Conservation (phyloP, 371 early-diverging fungal genomes). For the Synchytrium microbalum region DNA sequence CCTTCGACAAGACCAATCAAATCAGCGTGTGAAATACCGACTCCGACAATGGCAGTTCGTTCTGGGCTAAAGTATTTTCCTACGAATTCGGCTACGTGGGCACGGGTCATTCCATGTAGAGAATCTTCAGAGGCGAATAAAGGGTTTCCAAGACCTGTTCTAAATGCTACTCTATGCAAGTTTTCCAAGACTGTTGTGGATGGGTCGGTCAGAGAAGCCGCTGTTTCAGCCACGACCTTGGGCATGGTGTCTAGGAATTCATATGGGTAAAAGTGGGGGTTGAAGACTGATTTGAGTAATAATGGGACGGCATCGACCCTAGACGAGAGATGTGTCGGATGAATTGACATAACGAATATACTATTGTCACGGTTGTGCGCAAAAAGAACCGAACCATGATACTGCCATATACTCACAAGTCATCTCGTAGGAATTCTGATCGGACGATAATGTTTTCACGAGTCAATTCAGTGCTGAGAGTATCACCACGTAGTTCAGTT, state of each 20-base stretch:
- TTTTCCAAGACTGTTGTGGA: slow-evolving; percentile 64
- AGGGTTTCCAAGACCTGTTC: slow-evolving; percentile 90
- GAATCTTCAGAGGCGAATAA: slow-evolving; percentile 67
- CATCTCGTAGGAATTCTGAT: slow-evolving; percentile 84
- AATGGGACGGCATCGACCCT: slow-evolving; percentile 83
- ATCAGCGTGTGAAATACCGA: slow-evolving; percentile 68
- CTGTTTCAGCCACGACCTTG: slow-evolving; percentile 60
- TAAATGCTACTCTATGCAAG: slow-evolving; percentile 87
- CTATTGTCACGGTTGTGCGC: slow-evolving; percentile 5
- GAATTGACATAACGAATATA: background rate
- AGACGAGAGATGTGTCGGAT: background rate
- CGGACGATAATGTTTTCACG: slow-evolving; percentile 79
- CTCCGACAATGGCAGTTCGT: slow-evolving; percentile 77
- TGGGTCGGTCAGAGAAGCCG: slow-evolving; percentile 56
- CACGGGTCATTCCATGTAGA: slow-evolving; percentile 42
- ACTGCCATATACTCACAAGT: slow-evolving; percentile 59
- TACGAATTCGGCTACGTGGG: slow-evolving; percentile 55
- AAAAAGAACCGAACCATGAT: slow-evolving; percentile 4
- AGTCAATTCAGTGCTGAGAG: slow-evolving; percentile 66
- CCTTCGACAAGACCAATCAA: slow-evolving; percentile 54
- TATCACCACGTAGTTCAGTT: slow-evolving; percentile 87
- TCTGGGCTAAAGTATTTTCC: slow-evolving; percentile 57
- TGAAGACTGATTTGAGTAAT: slow-evolving; percentile 67
- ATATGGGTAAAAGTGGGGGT: slow-evolving; percentile 76
- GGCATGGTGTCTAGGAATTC: slow-evolving; percentile 72